A percentile compares a stretch with the other conserved stretches of the same genome.
Conservation (phyloP, 768 basidiomycete species). For the Lactarius hatsudake region DNA sequence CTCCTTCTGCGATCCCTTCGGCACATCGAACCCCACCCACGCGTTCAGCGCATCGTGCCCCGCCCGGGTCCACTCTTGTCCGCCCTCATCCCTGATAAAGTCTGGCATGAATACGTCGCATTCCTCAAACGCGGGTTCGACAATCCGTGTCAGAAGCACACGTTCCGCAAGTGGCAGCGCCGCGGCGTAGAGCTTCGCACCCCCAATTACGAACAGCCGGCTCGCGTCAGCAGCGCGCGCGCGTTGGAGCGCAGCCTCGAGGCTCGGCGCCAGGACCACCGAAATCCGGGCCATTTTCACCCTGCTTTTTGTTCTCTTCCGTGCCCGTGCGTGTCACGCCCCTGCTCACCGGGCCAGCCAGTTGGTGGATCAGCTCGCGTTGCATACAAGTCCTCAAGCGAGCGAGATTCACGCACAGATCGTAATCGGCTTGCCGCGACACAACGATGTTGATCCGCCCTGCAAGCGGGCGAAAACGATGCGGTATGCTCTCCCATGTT, state of each 20-base stretch:
- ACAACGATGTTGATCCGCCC: slow-evolving; percentile 77
- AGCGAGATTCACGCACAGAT: slow-evolving; percentile 49
- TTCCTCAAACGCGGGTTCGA: slow-evolving; percentile 67
- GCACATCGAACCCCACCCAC: slow-evolving; percentile 83
- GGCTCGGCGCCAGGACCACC: slow-evolving; percentile 44
- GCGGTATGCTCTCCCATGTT: slow-evolving; percentile 96
- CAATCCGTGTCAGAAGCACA: slow-evolving; percentile 82
- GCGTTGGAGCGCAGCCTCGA: slow-evolving; percentile 31
- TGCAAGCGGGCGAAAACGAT: slow-evolving; percentile 75
- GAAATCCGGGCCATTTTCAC: slow-evolving; percentile 25
- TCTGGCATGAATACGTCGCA: slow-evolving; percentile 90
- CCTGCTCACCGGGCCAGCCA: slow-evolving; percentile 17
- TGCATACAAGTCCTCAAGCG: background rate
- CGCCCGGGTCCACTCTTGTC: slow-evolving; percentile 51
- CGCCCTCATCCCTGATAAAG: slow-evolving; percentile 41
- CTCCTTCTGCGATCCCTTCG: slow-evolving; percentile 74
- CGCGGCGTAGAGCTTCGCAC: slow-evolving; percentile 79
- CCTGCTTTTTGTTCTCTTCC: background rate
- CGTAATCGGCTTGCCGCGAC: slow-evolving; percentile 55
- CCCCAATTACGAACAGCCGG: slow-evolving; percentile 79
- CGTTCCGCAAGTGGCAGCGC: slow-evolving; percentile 68
- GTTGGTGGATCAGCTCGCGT: background rate
- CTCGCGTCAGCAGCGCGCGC: slow-evolving; percentile 44
- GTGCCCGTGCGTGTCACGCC: background rate
- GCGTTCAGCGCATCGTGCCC: slow-evolving; percentile 60